Percentiles rank a stretch among this genome's conserved stretches.
phyloP scores from a whole-genome alignment of 306 rosid genomes.

The Erythrophleum fordii region DNA sequence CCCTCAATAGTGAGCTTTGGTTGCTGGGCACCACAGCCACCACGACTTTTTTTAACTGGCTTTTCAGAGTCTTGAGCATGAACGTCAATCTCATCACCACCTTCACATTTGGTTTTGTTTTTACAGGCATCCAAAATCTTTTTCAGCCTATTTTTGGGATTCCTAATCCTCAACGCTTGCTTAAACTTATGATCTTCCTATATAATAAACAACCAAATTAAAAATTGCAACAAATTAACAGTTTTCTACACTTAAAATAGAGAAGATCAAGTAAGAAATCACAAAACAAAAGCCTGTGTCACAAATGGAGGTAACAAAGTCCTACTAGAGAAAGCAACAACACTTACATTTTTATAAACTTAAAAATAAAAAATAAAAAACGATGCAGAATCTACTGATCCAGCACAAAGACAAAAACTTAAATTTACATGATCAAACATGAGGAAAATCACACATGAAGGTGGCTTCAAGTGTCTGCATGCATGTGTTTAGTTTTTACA shows the following conservation, averaged over 20 bases:
- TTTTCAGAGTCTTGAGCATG: conserved; percentile 72
- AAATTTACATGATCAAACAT: background rate
- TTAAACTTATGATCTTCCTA: conserved; percentile 94
- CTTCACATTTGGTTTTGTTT: conserved; percentile 91
- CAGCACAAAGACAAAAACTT: background rate
- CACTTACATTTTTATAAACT: background rate
- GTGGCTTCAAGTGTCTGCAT: background rate
- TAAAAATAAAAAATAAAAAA: too few relatives aligned
- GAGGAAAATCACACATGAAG: background rate
- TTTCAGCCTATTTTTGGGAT: conserved; percentile 78
- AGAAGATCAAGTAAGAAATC: background rate
- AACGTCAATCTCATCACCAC: conserved; percentile 93
- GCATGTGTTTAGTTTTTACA: background rate
- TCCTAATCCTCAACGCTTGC: conserved; percentile 83
- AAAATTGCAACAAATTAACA: conserved; percentile 10
- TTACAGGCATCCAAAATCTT: conserved; percentile 94
- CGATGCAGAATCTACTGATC: background rate
- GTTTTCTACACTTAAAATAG: conserved; percentile 12
- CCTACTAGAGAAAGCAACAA: background rate
- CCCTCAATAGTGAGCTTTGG: conserved; percentile 93
- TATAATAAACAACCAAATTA: conserved; percentile 31
- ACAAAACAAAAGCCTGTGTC: conserved; percentile 21
- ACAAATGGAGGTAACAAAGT: background rate
- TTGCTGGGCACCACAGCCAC: conserved; percentile 99
- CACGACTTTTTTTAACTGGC: conserved; percentile 81